Conservation (phyloP, 176 grass and related monocot genomes). For the Saccharum officinarum region DNA sequence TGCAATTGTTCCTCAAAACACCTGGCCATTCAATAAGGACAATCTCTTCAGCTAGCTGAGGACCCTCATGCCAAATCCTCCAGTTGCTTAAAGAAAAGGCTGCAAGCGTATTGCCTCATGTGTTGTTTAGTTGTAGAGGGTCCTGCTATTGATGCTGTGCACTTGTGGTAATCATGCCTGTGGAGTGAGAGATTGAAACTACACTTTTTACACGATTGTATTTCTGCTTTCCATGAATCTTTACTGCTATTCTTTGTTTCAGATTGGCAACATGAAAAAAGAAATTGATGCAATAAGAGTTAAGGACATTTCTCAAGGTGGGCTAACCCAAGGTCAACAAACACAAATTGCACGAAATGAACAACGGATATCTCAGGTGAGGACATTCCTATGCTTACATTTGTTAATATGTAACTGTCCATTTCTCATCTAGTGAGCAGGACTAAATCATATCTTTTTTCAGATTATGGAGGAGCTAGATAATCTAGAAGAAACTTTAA, state of each 20-base stretch:
- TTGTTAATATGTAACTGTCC: slow-evolving; percentile 10
- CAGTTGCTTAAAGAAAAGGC: background rate
- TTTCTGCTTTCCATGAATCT: slow-evolving; percentile 22
- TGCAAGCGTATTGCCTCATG: background rate
- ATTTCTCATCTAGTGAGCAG: background rate
- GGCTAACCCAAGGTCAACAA: slow-evolving; percentile 99
- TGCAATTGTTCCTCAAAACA: background rate
- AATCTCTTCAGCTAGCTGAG: background rate
- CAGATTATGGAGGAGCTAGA: slow-evolving; percentile 97
- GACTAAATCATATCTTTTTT: slow-evolving; percentile 9
- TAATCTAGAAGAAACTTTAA: slow-evolving; percentile 97
- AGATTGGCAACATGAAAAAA: slow-evolving; percentile 99
- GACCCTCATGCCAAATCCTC: background rate
- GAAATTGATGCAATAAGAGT: slow-evolving; percentile 93
- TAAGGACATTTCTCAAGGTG: slow-evolving; percentile 97
- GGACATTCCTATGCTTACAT: slow-evolving; percentile 6
- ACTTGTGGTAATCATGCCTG: background rate
- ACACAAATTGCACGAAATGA: slow-evolving; percentile 99
- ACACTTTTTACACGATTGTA: background rate
- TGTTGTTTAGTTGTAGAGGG: background rate
- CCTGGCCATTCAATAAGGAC: background rate
- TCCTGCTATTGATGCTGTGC: background rate
- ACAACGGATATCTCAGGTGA: slow-evolving; percentile 87
- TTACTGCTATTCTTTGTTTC: slow-evolving; percentile 18
- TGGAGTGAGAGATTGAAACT: background rate